Conservation (phyloP, 2,329 filamentous ascomycete species). For the Alternaria ethzedia region DNA sequence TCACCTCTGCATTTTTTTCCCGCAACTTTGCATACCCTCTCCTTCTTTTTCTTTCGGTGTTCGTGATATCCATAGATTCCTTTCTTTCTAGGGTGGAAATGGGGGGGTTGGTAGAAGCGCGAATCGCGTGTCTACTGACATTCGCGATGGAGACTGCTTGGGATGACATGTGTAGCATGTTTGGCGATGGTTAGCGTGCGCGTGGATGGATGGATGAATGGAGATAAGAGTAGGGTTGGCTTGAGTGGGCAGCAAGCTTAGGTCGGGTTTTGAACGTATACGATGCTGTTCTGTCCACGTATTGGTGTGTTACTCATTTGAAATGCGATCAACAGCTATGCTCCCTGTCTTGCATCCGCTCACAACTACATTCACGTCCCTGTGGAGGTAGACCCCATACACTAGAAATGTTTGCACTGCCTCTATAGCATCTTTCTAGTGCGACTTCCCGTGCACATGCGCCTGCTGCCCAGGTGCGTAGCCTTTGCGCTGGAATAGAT, state of each 20-base stretch:
- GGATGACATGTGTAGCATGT: not conserved
- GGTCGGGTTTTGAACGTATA: not conserved
- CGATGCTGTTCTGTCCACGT: not conserved
- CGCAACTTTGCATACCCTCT: not conserved
- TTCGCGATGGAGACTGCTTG: not conserved
- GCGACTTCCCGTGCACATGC: not conserved
- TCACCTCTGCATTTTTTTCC: not conserved
- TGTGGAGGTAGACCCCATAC: not conserved
- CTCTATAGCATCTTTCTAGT: not conserved
- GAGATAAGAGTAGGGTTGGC: not conserved
- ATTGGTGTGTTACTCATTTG: not conserved
- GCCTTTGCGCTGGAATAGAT: not conserved
- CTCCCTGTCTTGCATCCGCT: not conserved
- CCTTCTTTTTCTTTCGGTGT: constrained; percentile 17
- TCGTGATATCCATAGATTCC: constrained; percentile 41
- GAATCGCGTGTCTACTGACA: not conserved
- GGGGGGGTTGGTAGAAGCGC: not conserved
- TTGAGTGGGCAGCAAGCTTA: not conserved
- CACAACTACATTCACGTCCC: not conserved
- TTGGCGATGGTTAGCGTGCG: not conserved
- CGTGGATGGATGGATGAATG: not conserved
- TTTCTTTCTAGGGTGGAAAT: constrained; percentile 1
- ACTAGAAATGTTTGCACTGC: not conserved
- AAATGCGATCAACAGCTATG: not conserved
- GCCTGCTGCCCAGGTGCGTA: not conserved